Evolutionary conservation across 805 yeast species (phyloP), one percentile per base, ranked within the genome.

Genomic region (Brettanomyces sp.): DNA sequence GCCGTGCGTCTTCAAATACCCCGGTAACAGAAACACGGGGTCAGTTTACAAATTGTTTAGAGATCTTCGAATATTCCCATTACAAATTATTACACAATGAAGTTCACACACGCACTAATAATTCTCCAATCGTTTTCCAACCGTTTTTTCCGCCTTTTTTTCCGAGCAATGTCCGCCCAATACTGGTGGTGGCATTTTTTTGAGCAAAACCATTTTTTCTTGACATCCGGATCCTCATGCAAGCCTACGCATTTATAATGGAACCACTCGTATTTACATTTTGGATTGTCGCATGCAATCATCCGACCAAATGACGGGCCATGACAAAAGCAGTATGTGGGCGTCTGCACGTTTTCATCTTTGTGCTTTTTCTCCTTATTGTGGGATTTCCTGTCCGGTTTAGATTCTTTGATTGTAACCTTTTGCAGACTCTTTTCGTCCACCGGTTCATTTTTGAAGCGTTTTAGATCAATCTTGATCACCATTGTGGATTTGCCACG

Each of bases 191-290:
- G 36, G 69, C 98, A 90, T 45, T 82, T 84, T 0, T 49, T 33
- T 0, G 96, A 87, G 67, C 99, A 91, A 62, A 80, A 90, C 99
- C 99, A 91, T 28, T 49, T 47, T 6, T 44, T 39, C 46, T 82
- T 80, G 18, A 93, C 95, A 54, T 78, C 76, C 3, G 98, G 98
- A 4, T 95, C 96, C 44, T 80, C 82, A 18, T 80, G 81, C 49
- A 91, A 69, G 1, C 95, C 95, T 38, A 91, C 96, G 69, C 99
- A 93, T 46, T 81, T 83, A 73, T 90, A 91, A 64, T 93, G 99
- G 67, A 91, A 91, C 98, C 98, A 91, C 61, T 88, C 96, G 33
- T 32, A 42, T 52, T 73, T 80, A 69, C 99, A 93, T 55, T 83
- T 80, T 23, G 83, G 84, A 51, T 88, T 85, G 60, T 91, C 99